These are phyloP conservation scores for Abrus pulchellus DNA, from an alignment of 306 rosid genomes.

Conservation along the genomic window DNA sequence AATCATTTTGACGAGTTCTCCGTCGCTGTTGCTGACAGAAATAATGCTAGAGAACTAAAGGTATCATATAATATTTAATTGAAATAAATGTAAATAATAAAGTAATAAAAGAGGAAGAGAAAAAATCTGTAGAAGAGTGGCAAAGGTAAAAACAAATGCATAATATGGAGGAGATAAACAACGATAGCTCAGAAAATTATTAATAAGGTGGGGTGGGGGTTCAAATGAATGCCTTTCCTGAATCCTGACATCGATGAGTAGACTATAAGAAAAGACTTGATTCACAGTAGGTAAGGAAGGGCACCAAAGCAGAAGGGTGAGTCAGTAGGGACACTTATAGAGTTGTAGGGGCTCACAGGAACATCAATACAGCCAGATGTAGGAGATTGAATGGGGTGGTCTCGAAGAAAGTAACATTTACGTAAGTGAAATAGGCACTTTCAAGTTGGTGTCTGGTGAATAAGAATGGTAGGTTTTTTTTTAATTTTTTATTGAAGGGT, in stretches of 20 bases:
- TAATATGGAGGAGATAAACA: constrained; percentile 25
- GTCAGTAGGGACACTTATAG: neutral
- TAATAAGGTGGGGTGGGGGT: neutral
- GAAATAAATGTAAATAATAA: neutral
- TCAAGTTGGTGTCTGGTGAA: constrained; percentile 7
- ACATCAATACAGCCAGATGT: neutral
- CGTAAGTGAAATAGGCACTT: constrained; percentile 12
- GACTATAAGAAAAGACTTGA: constrained; percentile 20
- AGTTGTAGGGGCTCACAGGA: neutral
- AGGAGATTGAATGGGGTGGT: neutral
- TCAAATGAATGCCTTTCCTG: constrained; percentile 15
- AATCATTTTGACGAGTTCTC: constrained; percentile 66
- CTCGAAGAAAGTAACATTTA: neutral
- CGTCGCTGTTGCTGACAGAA: constrained; percentile 52
- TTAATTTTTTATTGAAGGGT: neutral
- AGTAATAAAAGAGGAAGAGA: neutral
- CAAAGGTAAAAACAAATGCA: neutral
- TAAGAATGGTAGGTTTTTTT: neutral
- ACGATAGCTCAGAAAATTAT: constrained; percentile 9
- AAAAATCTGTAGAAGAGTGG: neutral
- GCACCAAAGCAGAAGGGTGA: constrained; percentile 13
- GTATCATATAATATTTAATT: constrained; percentile 49
- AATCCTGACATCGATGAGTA: neutral
- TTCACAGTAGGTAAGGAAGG: neutral
- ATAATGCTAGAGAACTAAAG: constrained; percentile 66